phyloP scores from a whole-genome alignment of 768 basidiomycete species.

The Dendrothele bispora region DNA sequence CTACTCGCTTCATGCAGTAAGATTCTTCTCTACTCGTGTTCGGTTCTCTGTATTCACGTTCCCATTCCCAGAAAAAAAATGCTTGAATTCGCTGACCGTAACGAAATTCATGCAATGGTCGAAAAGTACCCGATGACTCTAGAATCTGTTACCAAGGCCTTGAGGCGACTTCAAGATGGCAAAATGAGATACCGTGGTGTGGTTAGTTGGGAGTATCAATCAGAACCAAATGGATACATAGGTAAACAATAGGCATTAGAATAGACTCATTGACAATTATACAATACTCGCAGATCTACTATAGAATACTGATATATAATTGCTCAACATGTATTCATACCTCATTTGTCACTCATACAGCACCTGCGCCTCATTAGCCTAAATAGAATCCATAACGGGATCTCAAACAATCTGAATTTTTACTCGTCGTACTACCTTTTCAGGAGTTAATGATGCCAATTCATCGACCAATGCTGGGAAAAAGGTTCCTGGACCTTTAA shows the following conservation, averaged over 20 bases:
- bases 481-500: conserved; percentile 67
- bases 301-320: neutral
- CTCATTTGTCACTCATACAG: neutral
- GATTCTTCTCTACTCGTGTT: too few relatives aligned
- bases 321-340: conserved; percentile 1
- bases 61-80: too few relatives aligned
- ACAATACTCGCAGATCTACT: neutral
- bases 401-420: conserved; percentile 27
- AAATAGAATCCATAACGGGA: neutral
- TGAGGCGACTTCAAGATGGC: too few relatives aligned
- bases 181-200: too few relatives aligned
- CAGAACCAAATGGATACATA: too few relatives aligned
- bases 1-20: conserved; percentile 5
- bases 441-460: conserved; percentile 38
- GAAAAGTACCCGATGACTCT: too few relatives aligned
- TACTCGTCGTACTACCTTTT: conserved; percentile 29
- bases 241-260: too few relatives aligned
- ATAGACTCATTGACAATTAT: neutral
- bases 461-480: conserved; percentile 63
- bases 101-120: too few relatives aligned
- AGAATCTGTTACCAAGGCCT: too few relatives aligned
- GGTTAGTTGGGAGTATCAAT: too few relatives aligned
- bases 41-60: too few relatives aligned
- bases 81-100: too few relatives aligned
- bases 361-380: neutral